Evolutionary conservation across 768 basidiomycete species (phyloP), one percentile per base, ranked within the genome.

Genomic region (Amanita thiersii): DNA sequence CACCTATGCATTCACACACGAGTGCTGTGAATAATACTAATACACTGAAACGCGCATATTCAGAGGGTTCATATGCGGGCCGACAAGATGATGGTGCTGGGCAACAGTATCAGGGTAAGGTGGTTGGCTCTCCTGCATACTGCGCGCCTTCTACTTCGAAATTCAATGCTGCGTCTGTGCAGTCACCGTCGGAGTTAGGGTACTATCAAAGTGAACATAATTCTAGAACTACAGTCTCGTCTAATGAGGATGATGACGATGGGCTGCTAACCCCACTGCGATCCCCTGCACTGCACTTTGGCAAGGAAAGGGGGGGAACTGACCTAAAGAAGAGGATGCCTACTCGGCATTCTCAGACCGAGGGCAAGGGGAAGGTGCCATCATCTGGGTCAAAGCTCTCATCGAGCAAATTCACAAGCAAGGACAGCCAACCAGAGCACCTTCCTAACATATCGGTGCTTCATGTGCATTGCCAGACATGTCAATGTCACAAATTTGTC

Each of bases 101-200:
- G n/a, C n/a, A n/a, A n/a, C 45, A 46, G 44, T 50, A 11, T 48
- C 51, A 29, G 43, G 44, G 5, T 40, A 35, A 37, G 39, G 40
- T 40, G 28, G 5, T 20, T 5, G 9, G 14, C 10, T 40, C 29
- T 50, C 29, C 54, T 12, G 48, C 38, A 41, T 28, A 48, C 30
- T 24, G 44, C 51, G 39, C 52, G 53, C 25, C 30, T 11, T 14
- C 29, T 23, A 18, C 28, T n/a, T 11, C 20, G 29, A 12, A 28
- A 3, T 32, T 21, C 20, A 14, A 39, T 17, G 20, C 40, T 14
- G 54, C 51, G 21, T 40, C 50, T 26, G 58, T 63, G 23, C 54
- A 53, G 37, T 62, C 62, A 3, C 65, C 63, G 1, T 44, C 56
- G 6, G 52, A 56, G 54, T 43, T 60, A 8, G 40, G 47, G 11